These are phyloP conservation scores for Neurospora sp. DNA, from an alignment of 495 filamentous ascomycete genomes.

Conservation along the genomic window DNA sequence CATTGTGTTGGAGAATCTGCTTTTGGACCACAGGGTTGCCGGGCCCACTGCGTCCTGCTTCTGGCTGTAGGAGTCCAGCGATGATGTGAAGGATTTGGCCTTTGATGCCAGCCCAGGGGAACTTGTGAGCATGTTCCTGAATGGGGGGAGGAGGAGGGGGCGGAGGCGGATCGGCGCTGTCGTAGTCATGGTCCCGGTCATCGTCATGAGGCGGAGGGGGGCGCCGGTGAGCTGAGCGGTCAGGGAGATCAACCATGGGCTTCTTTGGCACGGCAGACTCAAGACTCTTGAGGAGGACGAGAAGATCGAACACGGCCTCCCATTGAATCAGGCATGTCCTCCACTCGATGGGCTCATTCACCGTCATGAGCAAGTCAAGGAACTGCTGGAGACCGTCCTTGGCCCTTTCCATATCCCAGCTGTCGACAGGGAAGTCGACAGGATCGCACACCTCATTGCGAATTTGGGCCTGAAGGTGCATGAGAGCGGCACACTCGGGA, in stretches of 20 bases:
- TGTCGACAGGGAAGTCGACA: conserved; percentile 83
- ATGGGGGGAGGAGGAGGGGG: conserved; percentile 47
- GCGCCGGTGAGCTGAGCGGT: conserved; percentile 7
- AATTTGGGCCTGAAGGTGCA: conserved; percentile 87
- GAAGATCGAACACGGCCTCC: conserved; percentile 76
- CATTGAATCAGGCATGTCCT: conserved; percentile 70
- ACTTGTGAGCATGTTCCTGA: conserved; percentile 72
- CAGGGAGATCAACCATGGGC: conserved; percentile 23
- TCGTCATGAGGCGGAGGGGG: conserved; percentile 10
- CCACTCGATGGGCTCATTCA: conserved; percentile 57
- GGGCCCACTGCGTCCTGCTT: conserved; percentile 36
- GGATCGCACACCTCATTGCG: conserved; percentile 37
- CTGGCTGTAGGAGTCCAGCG: conserved; percentile 60
- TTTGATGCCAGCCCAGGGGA: conserved; percentile 90
- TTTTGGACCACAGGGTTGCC: conserved; percentile 74
- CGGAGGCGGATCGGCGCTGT: conserved; percentile 34
- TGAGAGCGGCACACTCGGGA: conserved; percentile 83
- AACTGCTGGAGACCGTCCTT: conserved; percentile 82
- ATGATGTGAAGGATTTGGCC: conserved; percentile 83
- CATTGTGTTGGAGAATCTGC: conserved; percentile 72
- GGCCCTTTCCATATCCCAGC: conserved; percentile 92
- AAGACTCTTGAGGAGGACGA: conserved; percentile 74
- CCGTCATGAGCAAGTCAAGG: conserved; percentile 85
- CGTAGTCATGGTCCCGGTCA: conserved; percentile 25
- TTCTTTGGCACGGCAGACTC: conserved; percentile 73